Base-by-base conservation (phyloP, 2,329 filamentous ascomycete species). In the Neonectria hederae region DNA sequence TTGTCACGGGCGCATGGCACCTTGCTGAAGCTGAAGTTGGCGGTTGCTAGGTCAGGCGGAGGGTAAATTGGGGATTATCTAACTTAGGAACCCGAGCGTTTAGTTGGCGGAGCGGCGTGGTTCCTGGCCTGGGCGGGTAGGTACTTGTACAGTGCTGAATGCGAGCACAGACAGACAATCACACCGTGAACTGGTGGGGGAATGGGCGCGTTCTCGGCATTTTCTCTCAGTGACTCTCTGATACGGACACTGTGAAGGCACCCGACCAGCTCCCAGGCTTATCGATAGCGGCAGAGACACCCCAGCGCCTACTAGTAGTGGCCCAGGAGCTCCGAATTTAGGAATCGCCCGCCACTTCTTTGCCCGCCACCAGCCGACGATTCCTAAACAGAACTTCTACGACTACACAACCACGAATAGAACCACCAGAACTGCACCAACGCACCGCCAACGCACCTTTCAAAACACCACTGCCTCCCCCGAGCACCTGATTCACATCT, bases 1-100 rank as follows among this genome's bases (percentile, higher is more conserved):
- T 67, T 55, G 65, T 58, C 46, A 72, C 13, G 56, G 64, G 70
- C 63, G 71, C 72, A 73, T 71, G 59, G 68, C 72, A 74, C 65
- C 62, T 59, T 60, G 49, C 58, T 63, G 59, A 68, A 59, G 67
- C 56, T 65, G 56, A 53, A 67, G 42, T 67, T 65, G 59, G 49
- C 55, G 53, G 65, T 69, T 73, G 65, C 60, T 70, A 68, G 68
- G 63, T 71, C 54, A 62, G 69, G 70, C 26, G 69, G 70, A 72
- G 72, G 65, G 66, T 65, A 62, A 65, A 66, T 62, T 63, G 55
- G 65, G 62, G 69, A 63, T n/a, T n/a, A n/a, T n/a, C n/a, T n/a
- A n/a, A n/a, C 7, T 73, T 73, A 58, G 59, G 68, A 71, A 72
- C 43, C 22, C 24, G 46, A 30, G 19, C 61, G 53, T 59, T 67